Evolutionary conservation across 306 rosid species (phyloP).

Genomic region (Pterocarpus macrocarpus): DNA sequence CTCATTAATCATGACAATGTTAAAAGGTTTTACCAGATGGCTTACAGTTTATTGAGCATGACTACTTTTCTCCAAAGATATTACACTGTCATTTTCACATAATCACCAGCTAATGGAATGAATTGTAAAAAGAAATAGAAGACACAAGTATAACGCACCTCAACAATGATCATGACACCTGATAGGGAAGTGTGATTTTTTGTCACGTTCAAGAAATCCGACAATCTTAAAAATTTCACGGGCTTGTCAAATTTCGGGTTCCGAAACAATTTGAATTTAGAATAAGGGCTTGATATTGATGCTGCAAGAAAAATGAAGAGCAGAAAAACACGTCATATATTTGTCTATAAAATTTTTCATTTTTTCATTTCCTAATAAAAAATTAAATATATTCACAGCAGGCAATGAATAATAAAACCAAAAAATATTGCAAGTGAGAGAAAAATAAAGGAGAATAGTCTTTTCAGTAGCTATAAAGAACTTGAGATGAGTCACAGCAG

Average conservation of each 20-base stretch:
- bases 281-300: conserved; percentile 57
- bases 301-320: conserved; percentile 61
- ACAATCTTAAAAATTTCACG: conserved; percentile 57
- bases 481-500: conserved; percentile 15
- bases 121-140: conserved; percentile 5
- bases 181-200: conserved; percentile 62
- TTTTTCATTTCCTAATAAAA: conserved; percentile 2
- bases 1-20: not conserved
- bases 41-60: not conserved
- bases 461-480: conserved; percentile 24
- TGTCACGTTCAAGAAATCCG: conserved; percentile 76
- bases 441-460: not conserved
- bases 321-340: conserved; percentile 45
- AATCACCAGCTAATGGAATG: conserved; percentile 20
- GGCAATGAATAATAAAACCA: not conserved
- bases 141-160: conserved; percentile 60
- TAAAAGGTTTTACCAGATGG: not conserved
- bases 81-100: conserved; percentile 4
- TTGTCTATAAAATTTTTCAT: not conserved
- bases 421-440: not conserved
- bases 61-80: not conserved
- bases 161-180: conserved; percentile 74
- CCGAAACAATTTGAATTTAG: conserved; percentile 41
- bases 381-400: not conserved
- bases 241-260: conserved; percentile 53